These are phyloP conservation scores for Suillus bovinus DNA, from an alignment of 768 basidiomycete genomes.

Conservation along the genomic window DNA sequence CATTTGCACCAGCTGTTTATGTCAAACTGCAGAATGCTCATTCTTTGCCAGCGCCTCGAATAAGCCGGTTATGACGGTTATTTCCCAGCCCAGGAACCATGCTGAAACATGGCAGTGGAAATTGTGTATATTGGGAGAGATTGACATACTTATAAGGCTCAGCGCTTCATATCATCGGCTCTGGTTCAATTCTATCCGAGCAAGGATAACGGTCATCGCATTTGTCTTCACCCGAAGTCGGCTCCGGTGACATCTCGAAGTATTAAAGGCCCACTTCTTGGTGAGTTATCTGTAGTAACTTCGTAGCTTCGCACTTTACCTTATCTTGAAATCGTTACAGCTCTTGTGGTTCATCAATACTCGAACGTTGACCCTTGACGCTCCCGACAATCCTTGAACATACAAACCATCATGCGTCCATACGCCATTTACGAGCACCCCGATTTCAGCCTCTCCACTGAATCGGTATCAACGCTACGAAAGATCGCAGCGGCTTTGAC, in stretches of 20 bases:
- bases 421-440: slow-evolving; percentile 35
- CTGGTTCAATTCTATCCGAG: neutral
- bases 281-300: neutral
- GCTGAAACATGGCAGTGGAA: neutral
- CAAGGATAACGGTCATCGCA: slow-evolving; percentile 6
- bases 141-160: neutral
- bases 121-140: slow-evolving; percentile 1
- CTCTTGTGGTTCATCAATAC: neutral
- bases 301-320: neutral
- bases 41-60: neutral
- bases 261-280: neutral
- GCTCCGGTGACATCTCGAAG: neutral
- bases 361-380: neutral
- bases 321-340: neutral
- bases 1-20: neutral
- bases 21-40: no score
- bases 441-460: slow-evolving; percentile 27
- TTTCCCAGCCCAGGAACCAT: neutral
- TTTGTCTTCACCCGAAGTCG: slow-evolving; percentile 2
- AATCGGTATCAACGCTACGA: slow-evolving; percentile 23
- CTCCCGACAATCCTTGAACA: neutral
- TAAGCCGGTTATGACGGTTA: slow-evolving; percentile 1
- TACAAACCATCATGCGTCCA: slow-evolving; percentile 27
- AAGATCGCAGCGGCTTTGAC: slow-evolving; percentile 29
- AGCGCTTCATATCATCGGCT: neutral